Percentiles rank a stretch among this genome's conserved stretches.
Conservation (phyloP, 257 asterid genomes). For the Plectranthus barbatus region DNA sequence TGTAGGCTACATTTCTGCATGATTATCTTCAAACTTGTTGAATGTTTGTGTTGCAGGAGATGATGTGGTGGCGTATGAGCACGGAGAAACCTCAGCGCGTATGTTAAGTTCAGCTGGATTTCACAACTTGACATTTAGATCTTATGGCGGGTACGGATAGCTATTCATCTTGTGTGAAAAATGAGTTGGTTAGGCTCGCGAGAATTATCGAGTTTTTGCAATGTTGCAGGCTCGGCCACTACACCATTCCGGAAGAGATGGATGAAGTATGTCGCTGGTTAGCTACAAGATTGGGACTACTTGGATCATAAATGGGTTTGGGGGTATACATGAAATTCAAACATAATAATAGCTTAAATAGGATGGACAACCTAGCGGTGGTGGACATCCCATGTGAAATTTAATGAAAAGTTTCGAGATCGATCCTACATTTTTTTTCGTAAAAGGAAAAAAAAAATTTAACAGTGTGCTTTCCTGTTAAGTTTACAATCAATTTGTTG, state of each 20-base stretch:
- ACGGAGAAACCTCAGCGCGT: constrained; percentile 59
- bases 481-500: no score
- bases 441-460: no score
- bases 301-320: constrained; percentile 23
- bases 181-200: background rate
- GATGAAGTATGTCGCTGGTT: constrained; percentile 60
- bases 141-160: constrained; percentile 50
- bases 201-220: background rate
- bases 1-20: no score
- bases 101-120: constrained; percentile 44
- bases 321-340: constrained; percentile 23
- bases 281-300: constrained; percentile 42
- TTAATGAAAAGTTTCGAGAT: no score
- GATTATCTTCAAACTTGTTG: background rate
- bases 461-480: no score
- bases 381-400: no score
- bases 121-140: constrained; percentile 45
- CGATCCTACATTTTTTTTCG: no score
- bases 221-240: constrained; percentile 65
- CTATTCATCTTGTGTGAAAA: no score
- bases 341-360: constrained; percentile 5
- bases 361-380: no score
- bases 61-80: constrained; percentile 65
- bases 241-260: constrained; percentile 64
- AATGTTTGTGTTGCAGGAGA: constrained; percentile 65